These are phyloP conservation scores for Purshia tridentata DNA, from an alignment of 306 rosid species.

Conservation along the genomic window DNA sequence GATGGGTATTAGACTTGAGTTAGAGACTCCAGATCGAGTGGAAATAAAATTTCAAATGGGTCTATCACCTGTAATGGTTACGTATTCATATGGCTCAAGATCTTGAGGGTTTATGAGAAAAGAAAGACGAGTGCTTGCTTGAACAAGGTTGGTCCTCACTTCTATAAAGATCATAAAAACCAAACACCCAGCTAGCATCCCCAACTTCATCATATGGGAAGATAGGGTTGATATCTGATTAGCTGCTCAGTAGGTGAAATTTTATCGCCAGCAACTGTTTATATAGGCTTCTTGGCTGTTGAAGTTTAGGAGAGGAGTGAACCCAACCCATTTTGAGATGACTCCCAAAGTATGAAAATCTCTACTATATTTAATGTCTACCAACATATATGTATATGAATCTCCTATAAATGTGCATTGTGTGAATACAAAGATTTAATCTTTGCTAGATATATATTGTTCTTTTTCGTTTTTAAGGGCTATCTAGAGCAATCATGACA, in stretches of 20 bases:
- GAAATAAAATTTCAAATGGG: background rate
- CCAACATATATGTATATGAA: background rate
- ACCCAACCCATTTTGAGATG: slow-evolving; percentile 20
- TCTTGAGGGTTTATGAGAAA: slow-evolving; percentile 24
- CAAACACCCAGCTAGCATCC: slow-evolving; percentile 38
- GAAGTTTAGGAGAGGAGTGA: slow-evolving; percentile 22
- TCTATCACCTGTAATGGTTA: slow-evolving; percentile 60
- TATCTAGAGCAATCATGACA: slow-evolving; percentile 1
- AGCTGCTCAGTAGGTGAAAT: slow-evolving; percentile 26
- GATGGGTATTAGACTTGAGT: background rate
- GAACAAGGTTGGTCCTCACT: slow-evolving; percentile 32
- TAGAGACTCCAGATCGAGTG: background rate
- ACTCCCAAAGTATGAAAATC: background rate
- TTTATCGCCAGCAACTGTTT: slow-evolving; percentile 16
- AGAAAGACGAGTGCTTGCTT: slow-evolving; percentile 44
- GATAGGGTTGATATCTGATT: background rate
- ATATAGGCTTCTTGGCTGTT: slow-evolving; percentile 23
- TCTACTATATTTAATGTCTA: background rate
- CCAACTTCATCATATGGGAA: slow-evolving; percentile 36
- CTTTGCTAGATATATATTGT: background rate
- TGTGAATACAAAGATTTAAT: slow-evolving; percentile 8
- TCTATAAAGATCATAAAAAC: slow-evolving; percentile 27
- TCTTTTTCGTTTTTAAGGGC: background rate
- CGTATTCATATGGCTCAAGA: slow-evolving; percentile 43
- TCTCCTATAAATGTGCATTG: background rate